These are phyloP conservation scores for Trichoderma lentiforme DNA, from an alignment of 2,329 filamentous ascomycete genomes.

Conservation along the genomic window DNA sequence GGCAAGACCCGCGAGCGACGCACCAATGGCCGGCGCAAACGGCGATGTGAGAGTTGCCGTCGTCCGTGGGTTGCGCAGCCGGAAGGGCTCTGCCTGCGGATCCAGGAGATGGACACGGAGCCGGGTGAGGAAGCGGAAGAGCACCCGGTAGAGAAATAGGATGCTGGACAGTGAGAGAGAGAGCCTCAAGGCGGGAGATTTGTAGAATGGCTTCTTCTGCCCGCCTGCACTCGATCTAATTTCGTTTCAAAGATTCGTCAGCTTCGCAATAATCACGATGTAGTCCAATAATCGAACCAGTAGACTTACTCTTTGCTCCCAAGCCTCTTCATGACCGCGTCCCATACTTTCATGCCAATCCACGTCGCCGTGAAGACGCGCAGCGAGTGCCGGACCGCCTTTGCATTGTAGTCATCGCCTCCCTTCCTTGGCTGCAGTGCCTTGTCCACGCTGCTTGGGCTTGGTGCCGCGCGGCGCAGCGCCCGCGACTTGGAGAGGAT, in stretches of 20 bases:
- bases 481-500: conserved; percentile 68
- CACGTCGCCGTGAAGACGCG: conserved; percentile 66
- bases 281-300: background rate
- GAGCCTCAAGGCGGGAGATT: conserved; percentile 69
- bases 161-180: conserved; percentile 82
- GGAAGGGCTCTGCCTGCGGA: conserved; percentile 76
- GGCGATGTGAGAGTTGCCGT: conserved; percentile 73
- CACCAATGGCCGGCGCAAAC: conserved; percentile 85
- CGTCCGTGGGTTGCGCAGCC: conserved; percentile 75
- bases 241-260: conserved; percentile 19
- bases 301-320: conserved; percentile 45
- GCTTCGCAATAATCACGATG: background rate
- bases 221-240: conserved; percentile 4
- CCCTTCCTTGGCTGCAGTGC: conserved; percentile 32
- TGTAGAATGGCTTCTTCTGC: conserved; percentile 55
- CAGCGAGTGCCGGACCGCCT: conserved; percentile 66
- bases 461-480: conserved; percentile 53
- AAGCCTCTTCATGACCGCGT: conserved; percentile 48
- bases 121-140: conserved; percentile 84
- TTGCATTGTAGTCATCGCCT: conserved; percentile 65
- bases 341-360: conserved; percentile 61
- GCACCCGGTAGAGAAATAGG: conserved; percentile 80
- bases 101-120: conserved; percentile 76
- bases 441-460: conserved; percentile 51
- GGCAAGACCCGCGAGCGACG: conserved; percentile 79